phyloP scores from a whole-genome alignment of 140 eudicot genomes.

The Oenanthe javanica region DNA sequence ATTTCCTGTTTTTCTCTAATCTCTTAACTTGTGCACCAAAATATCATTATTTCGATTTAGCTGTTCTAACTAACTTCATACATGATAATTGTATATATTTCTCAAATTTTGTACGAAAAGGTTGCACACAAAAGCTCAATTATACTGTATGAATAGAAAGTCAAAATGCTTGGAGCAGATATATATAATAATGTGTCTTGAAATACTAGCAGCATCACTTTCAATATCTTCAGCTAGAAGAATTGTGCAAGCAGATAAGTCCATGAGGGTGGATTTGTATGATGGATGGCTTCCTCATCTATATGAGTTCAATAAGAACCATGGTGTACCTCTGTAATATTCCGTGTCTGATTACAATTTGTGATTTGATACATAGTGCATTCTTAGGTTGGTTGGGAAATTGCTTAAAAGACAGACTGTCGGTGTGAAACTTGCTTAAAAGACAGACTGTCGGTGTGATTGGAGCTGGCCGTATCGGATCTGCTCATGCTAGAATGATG shows the following conservation, averaged over 20 bases:
- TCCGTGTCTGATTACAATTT: not conserved
- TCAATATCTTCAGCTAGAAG: constrained; percentile 89
- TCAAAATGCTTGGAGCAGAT: not conserved
- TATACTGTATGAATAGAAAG: not conserved
- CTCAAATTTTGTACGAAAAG: not conserved
- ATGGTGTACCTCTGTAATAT: not conserved
- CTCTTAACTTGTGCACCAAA: too few species aligned
- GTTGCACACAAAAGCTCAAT: too few species aligned
- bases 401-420: too few species aligned
- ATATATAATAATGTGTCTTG: not conserved
- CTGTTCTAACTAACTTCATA: not conserved
- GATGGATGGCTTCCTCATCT: constrained; percentile 98
- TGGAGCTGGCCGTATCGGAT: constrained; percentile 94
- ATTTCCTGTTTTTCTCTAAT: too few species aligned
- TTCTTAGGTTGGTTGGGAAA: constrained; percentile 74
- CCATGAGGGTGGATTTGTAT: constrained; percentile 93
- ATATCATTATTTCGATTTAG: too few species aligned
- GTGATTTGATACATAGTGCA: not conserved
- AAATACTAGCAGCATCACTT: constrained; percentile 68
- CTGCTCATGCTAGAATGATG: constrained; percentile 98
- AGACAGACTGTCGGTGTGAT: constrained; percentile 93
- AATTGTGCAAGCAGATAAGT: constrained; percentile 91
- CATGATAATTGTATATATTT: not conserved
- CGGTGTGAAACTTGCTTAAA: constrained; percentile 77
- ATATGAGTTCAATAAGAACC: constrained; percentile 25